Percentiles rank a stretch among this genome's conserved stretches.
Evolutionary conservation across 768 basidiomycete genomes (phyloP).

Genomic region (Paxillus ammoniavirescens): DNA sequence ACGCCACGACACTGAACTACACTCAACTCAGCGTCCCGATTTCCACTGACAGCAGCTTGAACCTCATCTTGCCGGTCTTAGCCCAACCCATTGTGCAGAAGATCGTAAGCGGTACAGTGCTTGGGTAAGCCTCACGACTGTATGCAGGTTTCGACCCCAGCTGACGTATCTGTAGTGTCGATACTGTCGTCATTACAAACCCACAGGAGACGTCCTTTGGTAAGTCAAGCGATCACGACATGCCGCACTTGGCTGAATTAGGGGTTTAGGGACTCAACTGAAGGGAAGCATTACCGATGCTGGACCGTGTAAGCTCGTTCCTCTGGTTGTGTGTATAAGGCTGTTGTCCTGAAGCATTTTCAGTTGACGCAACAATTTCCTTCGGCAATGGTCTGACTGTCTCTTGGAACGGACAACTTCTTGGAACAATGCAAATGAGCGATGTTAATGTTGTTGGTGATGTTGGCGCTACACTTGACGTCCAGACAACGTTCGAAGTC

Average conservation of each 20-base stretch:
- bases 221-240: slow-evolving; percentile 22
- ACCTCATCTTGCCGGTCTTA: slow-evolving; percentile 65
- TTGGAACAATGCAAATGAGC: slow-evolving; percentile 61
- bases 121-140: slow-evolving; percentile 42
- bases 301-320: slow-evolving; percentile 59
- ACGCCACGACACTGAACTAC: slow-evolving; percentile 60
- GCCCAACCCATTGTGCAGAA: slow-evolving; percentile 75
- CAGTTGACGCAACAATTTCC: slow-evolving; percentile 65
- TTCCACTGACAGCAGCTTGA: slow-evolving; percentile 57
- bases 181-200: slow-evolving; percentile 59
- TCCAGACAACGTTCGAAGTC: slow-evolving; percentile 55
- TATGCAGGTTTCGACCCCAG: background rate
- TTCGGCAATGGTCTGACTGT: slow-evolving; percentile 64
- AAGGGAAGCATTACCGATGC: slow-evolving; percentile 66
- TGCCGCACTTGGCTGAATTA: slow-evolving; percentile 2
- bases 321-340: background rate
- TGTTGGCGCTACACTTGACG: slow-evolving; percentile 58
- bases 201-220: slow-evolving; percentile 58
- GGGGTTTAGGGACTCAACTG: slow-evolving; percentile 45
- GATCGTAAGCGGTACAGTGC: slow-evolving; percentile 54
- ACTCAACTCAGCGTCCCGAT: slow-evolving; percentile 56
- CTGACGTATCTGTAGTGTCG: slow-evolving; percentile 39
- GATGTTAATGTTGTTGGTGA: slow-evolving; percentile 59
- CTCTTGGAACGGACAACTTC: slow-evolving; percentile 53
- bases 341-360: slow-evolving; percentile 6